These are phyloP conservation scores for Suhomyces vadensis DNA, from an alignment of 805 yeast genomes.

Conservation along the genomic window DNA sequence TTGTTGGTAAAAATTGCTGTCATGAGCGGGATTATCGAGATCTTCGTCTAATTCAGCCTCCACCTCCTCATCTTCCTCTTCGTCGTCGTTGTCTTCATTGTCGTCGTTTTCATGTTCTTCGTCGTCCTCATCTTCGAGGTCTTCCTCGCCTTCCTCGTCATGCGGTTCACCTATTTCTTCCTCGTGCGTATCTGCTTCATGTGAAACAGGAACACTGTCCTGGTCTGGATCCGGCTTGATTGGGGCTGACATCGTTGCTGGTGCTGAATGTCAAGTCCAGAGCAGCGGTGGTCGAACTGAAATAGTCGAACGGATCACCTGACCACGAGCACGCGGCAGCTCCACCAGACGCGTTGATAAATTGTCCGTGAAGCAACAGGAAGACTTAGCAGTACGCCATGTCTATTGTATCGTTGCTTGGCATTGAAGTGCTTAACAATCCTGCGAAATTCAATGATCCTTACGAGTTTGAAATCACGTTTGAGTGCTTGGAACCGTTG, in stretches of 20 bases:
- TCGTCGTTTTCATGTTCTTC: constrained; percentile 7
- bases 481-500: constrained; percentile 92
- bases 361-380: not conserved
- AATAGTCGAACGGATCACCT: not conserved
- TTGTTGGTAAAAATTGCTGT: constrained; percentile 25
- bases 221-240: not conserved
- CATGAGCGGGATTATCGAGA: constrained; percentile 3
- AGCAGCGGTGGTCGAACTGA: too few relatives aligned
- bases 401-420: constrained; percentile 92
- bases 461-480: constrained; percentile 94
- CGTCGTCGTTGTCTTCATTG: constrained; percentile 5
- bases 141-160: not conserved
- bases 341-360: not conserved
- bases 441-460: constrained; percentile 94
- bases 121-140: not conserved
- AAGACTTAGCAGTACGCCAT: constrained; percentile 33
- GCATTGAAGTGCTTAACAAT: constrained; percentile 88
- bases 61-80: constrained; percentile 9
- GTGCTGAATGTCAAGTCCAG: too few relatives aligned
- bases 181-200: not conserved
- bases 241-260: not conserved
- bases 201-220: not conserved
- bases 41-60: constrained; percentile 4
- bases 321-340: not conserved
- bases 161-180: not conserved